phyloP scores from a whole-genome alignment of 139 green algal genomes.

The Penium margaritaceum region DNA sequence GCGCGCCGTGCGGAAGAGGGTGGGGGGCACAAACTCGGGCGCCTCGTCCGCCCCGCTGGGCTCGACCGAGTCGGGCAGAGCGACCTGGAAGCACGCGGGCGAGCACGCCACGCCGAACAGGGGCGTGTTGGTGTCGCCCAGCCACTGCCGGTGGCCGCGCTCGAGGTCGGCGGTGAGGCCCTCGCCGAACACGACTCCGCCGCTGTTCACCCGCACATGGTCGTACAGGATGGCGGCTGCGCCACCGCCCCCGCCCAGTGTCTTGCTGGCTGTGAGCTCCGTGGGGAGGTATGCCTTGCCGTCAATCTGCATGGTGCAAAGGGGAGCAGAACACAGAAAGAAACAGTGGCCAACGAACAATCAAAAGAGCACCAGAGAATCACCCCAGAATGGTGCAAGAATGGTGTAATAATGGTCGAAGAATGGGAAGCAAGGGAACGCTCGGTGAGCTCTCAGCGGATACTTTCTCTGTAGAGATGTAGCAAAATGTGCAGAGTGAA shows the following conservation, averaged over 20 bases:
- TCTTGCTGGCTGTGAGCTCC: no score
- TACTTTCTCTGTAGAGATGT: no score
- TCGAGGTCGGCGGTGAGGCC: background rate
- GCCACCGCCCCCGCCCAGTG: background rate
- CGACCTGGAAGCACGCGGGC: background rate
- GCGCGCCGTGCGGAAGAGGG: background rate
- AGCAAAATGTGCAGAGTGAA: no score
- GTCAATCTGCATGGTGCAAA: slow-evolving; percentile 1
- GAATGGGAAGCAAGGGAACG: no score
- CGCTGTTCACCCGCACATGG: background rate
- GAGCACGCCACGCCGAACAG: background rate
- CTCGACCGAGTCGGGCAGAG: background rate
- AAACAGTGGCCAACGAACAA: no score
- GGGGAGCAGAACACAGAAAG: no score
- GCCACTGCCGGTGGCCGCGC: background rate
- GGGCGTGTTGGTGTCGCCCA: background rate
- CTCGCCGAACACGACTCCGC: background rate
- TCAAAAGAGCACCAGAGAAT: no score
- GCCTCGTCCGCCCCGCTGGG: background rate
- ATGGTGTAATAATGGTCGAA: no score
- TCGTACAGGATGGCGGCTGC: background rate
- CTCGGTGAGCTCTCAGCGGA: no score
- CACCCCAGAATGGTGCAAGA: background rate
- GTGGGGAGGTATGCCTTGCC: background rate
- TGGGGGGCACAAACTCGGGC: background rate